These are phyloP conservation scores for Aspergillus costaricaensis DNA, from an alignment of 2,329 filamentous ascomycete species.

Conservation along the genomic window DNA sequence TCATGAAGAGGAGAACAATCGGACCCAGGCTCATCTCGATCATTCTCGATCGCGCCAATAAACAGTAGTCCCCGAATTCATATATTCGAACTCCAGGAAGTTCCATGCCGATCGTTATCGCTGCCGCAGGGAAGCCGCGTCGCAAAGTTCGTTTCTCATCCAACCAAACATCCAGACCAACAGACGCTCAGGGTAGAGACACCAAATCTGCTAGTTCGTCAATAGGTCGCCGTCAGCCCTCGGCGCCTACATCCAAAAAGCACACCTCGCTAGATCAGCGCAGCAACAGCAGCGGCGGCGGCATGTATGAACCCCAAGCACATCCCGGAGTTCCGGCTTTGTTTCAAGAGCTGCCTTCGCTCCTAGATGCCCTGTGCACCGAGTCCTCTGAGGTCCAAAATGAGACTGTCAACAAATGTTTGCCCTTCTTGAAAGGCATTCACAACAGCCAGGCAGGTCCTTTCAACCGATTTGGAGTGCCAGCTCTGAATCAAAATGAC, in stretches of 20 bases:
- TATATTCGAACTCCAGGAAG: neutral
- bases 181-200: conserved; percentile 13
- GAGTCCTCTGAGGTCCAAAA: conserved; percentile 69
- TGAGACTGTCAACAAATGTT: conserved; percentile 66
- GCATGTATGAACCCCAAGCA: conserved; percentile 28
- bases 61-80: neutral
- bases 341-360: conserved; percentile 54
- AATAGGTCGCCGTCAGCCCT: conserved; percentile 21
- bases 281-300: conserved; percentile 2
- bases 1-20: conserved; percentile 15
- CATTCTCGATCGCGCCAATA: neutral
- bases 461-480: conserved; percentile 72
- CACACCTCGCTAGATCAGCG: conserved; percentile 10
- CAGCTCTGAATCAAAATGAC: conserved; percentile 66
- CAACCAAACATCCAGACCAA: conserved; percentile 25
- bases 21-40: neutral
- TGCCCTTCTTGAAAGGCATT: conserved; percentile 63
- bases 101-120: conserved; percentile 36
- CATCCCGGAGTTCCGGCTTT: conserved; percentile 39
- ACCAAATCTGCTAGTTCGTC: conserved; percentile 12
- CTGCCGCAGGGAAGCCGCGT: conserved; percentile 36
- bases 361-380: conserved; percentile 68
- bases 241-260: conserved; percentile 13
- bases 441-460: conserved; percentile 52
- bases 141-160: conserved; percentile 43